Conservation (phyloP, 2,329 filamentous ascomycete species). For the Aphanocladium album region DNA sequence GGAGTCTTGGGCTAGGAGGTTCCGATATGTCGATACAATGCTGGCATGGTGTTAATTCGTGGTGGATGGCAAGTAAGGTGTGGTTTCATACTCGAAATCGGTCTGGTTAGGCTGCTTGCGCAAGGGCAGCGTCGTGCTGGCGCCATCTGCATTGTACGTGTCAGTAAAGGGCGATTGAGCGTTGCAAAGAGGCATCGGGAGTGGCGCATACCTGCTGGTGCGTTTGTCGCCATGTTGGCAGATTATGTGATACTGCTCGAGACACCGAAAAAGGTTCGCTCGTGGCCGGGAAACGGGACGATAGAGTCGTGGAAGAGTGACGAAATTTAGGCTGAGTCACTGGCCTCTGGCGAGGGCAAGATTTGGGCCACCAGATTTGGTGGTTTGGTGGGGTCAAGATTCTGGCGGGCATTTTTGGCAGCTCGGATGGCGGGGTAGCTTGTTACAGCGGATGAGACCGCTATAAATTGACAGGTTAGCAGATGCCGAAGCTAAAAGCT, state of each 20-base stretch:
- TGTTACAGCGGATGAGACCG: too few species aligned
- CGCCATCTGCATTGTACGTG: constrained; percentile 1
- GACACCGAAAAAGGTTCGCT: neutral
- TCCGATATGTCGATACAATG: constrained; percentile 52
- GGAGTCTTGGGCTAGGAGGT: constrained; percentile 58
- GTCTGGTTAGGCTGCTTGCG: constrained; percentile 20
- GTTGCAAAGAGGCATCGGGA: neutral
- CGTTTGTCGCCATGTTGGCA: constrained; percentile 1
- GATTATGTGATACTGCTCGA: neutral
- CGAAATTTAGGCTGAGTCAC: constrained; percentile 13
- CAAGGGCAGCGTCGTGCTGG: constrained; percentile 21
- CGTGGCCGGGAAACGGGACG: neutral
- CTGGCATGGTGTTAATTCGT: constrained; percentile 25
- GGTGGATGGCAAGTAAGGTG: neutral
- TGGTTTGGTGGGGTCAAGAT: constrained; percentile 6
- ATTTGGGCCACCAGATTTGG: neutral
- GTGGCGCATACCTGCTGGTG: neutral
- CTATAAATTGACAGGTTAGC: too few species aligned
- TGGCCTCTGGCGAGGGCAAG: neutral
- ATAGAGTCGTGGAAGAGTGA: neutral
- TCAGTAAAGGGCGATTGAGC: neutral
- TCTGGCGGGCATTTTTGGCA: neutral
- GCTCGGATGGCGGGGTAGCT: neutral
- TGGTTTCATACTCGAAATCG: constrained; percentile 30
- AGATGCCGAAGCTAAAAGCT: too few species aligned